A percentile compares a stretch with the other conserved stretches of the same genome.
phyloP scores from a whole-genome alignment of 768 basidiomycete species.

The Tylopilus intermedius region DNA sequence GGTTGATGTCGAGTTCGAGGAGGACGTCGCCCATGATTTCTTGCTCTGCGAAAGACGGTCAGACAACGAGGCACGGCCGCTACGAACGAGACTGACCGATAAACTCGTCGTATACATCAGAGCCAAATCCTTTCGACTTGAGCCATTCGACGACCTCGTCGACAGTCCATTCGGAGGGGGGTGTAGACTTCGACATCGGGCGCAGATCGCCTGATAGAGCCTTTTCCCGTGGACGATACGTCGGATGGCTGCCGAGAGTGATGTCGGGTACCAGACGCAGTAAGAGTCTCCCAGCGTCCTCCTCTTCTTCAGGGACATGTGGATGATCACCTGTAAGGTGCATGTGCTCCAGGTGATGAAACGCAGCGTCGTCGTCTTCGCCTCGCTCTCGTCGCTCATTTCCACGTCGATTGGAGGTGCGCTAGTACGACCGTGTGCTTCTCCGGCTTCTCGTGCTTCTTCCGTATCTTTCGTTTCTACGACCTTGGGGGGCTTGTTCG shows the following conservation, averaged over 20 bases:
- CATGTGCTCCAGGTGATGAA: conserved; percentile 35
- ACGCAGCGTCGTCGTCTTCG: conserved; percentile 47
- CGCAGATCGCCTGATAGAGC: conserved; percentile 17
- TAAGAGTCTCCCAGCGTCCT: conserved; percentile 29
- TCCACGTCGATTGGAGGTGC: conserved; percentile 71
- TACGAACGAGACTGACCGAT: conserved; percentile 50
- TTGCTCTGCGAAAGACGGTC: conserved; percentile 60
- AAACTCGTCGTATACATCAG: conserved; percentile 79
- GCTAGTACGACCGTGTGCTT: conserved; percentile 38
- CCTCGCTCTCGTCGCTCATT: conserved; percentile 77
- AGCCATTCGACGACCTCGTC: conserved; percentile 91
- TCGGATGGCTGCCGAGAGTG: conserved; percentile 35
- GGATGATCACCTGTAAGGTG: conserved; percentile 46
- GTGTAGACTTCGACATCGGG: conserved; percentile 32
- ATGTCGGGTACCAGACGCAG: conserved; percentile 22
- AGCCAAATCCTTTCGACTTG: conserved; percentile 77
- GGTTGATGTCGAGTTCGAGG: conserved; percentile 84
- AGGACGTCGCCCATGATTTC: conserved; percentile 98
- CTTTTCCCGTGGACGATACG: conserved; percentile 24
- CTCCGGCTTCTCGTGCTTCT: conserved; percentile 51
- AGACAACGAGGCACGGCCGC: background rate
- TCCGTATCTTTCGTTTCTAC: conserved; percentile 38
- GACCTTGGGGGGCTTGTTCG: conserved; percentile 58
- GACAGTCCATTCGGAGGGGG: conserved; percentile 76
- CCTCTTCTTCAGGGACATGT: conserved; percentile 66